phyloP scores from a whole-genome alignment of 768 basidiomycete genomes.

The Lentinula aciculospora region DNA sequence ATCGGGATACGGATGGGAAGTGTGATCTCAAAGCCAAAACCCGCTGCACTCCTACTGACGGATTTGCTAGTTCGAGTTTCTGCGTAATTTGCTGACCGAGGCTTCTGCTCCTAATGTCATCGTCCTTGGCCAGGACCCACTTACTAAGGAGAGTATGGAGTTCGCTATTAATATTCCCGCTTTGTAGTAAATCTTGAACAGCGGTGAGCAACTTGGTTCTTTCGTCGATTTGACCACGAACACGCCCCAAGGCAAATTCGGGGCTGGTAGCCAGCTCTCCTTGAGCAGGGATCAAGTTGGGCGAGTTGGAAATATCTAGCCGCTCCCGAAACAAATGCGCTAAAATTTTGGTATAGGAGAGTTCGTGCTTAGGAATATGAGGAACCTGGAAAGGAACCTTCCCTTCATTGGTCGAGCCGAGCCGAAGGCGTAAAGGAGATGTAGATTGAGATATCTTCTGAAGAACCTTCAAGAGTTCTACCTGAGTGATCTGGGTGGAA shows the following conservation, averaged over 20 bases:
- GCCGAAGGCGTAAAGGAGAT: constrained; percentile 34
- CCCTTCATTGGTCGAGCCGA: constrained; percentile 31
- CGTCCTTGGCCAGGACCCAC: constrained; percentile 79
- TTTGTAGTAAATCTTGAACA: constrained; percentile 61
- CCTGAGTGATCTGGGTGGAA: constrained; percentile 26
- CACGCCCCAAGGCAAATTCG: constrained; percentile 90
- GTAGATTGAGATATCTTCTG: constrained; percentile 29
- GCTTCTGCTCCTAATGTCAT: constrained; percentile 51
- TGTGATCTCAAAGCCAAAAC: constrained; percentile 57
- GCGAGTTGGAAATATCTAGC: constrained; percentile 83
- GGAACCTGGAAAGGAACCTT: constrained; percentile 26
- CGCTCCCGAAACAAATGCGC: constrained; percentile 72
- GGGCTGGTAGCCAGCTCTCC: constrained; percentile 84
- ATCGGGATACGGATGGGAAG: constrained; percentile 69
- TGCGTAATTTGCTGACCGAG: constrained; percentile 54
- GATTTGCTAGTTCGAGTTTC: constrained; percentile 36
- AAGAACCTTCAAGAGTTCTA: constrained; percentile 50
- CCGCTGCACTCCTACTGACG: constrained; percentile 42
- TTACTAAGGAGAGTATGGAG: constrained; percentile 69
- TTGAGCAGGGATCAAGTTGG: constrained; percentile 59
- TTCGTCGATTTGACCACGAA: constrained; percentile 75
- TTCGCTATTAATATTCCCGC: constrained; percentile 39
- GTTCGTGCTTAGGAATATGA: constrained; percentile 85
- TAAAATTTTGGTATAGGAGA: constrained; percentile 87
- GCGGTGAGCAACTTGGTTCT: constrained; percentile 61